phyloP scores from a whole-genome alignment of 352 stramenopile genomes.

The Lagenidium giganteum region DNA sequence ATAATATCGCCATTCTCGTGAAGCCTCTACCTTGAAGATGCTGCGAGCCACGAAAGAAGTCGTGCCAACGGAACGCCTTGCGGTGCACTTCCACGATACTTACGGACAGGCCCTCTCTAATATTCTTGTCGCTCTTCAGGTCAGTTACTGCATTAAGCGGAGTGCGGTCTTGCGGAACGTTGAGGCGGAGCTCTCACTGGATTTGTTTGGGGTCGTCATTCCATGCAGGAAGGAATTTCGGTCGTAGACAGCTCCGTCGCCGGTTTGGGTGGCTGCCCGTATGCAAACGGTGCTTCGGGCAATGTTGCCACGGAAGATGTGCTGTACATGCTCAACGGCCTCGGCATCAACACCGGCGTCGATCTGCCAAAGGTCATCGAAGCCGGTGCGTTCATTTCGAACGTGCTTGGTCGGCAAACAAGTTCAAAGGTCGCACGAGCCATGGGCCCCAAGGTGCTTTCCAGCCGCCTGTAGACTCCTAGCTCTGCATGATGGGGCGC shows the following conservation, averaged over 20 bases:
- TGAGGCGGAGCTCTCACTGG: neutral
- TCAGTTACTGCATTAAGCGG: constrained; percentile 16
- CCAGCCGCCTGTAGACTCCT: constrained; percentile 43
- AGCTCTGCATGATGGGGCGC: too few relatives aligned
- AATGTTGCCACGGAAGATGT: constrained; percentile 98
- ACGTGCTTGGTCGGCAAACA: constrained; percentile 63
- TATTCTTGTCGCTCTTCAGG: constrained; percentile 88
- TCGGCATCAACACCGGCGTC: constrained; percentile 93
- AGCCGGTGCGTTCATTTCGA: constrained; percentile 87
- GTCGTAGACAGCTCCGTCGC: constrained; percentile 94
- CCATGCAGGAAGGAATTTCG: constrained; percentile 81
- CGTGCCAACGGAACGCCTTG: constrained; percentile 83
- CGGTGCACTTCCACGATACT: constrained; percentile 97
- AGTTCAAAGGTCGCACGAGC: constrained; percentile 87
- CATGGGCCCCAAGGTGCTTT: constrained; percentile 32
- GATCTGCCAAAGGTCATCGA: constrained; percentile 91
- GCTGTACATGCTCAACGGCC: constrained; percentile 95
- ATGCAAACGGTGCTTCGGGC: constrained; percentile 93
- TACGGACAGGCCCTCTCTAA: constrained; percentile 96
- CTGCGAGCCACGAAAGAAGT: constrained; percentile 68
- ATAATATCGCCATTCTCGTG: neutral
- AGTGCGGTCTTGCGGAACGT: neutral
- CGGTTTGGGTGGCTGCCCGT: constrained; percentile 95
- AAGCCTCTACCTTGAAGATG: constrained; percentile 82
- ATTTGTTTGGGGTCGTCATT: neutral